phyloP scores from a whole-genome alignment of 495 filamentous ascomycete genomes.

The Aspergillus steynii region DNA sequence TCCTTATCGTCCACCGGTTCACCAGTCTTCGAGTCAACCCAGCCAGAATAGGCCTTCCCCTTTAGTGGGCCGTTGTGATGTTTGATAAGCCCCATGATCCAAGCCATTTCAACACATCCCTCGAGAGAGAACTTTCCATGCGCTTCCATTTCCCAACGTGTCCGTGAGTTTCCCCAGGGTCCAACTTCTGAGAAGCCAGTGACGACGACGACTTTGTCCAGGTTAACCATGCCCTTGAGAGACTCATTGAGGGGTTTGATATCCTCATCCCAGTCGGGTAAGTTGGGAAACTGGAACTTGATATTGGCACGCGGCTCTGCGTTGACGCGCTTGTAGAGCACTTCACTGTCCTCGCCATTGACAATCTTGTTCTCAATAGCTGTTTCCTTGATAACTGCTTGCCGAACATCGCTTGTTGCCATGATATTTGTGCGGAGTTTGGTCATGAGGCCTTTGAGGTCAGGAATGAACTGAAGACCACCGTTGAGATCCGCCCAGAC shows the following conservation, averaged over 20 bases:
- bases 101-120: constrained; percentile 98
- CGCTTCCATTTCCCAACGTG: constrained; percentile 99
- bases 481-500: constrained; percentile 98
- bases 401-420: constrained; percentile 91
- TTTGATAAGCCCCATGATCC: constrained; percentile 99
- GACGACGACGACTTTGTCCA: constrained; percentile 96
- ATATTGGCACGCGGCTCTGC: constrained; percentile 96
- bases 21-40: constrained; percentile 91
- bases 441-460: constrained; percentile 93
- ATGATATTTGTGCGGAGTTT: constrained; percentile 86
- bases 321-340: constrained; percentile 88
- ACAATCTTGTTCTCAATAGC: constrained; percentile 96
- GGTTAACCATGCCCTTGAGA: constrained; percentile 96
- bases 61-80: constrained; percentile 99
- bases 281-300: constrained; percentile 88
- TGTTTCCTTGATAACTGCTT: constrained; percentile 92
- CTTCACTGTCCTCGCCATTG: constrained; percentile 89
- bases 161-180: constrained; percentile 97
- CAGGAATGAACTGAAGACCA: constrained; percentile 94
- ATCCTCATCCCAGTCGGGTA: constrained; percentile 90
- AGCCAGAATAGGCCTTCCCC: constrained; percentile 93
- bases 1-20: constrained; percentile 99
- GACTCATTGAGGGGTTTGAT: constrained; percentile 82
- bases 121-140: constrained; percentile 95
- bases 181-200: constrained; percentile 96